These are phyloP conservation scores for Croton setiger DNA, from an alignment of 441 rosid genomes.

Conservation along the genomic window DNA sequence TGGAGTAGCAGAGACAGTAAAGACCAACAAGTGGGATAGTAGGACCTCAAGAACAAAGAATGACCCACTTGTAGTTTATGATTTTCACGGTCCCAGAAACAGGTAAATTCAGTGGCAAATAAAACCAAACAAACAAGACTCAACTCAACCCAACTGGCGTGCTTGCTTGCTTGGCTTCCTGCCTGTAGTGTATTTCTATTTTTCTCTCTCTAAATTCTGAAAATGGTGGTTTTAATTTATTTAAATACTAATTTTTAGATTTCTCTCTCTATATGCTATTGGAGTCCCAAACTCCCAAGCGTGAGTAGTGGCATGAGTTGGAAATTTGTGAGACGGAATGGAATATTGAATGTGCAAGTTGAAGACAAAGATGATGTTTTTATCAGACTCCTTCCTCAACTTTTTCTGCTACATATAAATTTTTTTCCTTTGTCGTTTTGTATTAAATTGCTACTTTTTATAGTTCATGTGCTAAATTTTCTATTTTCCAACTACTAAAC, in stretches of 20 bases:
- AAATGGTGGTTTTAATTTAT: background rate
- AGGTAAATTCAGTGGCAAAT: conserved; percentile 36
- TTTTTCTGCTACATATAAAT: background rate
- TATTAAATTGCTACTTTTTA: background rate
- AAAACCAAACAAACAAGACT: conserved; percentile 6
- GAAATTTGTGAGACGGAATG: conserved; percentile 23
- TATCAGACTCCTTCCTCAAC: background rate
- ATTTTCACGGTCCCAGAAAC: conserved; percentile 42
- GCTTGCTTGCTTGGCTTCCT: background rate
- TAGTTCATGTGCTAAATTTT: background rate
- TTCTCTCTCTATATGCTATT: conserved; percentile 10
- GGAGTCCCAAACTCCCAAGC: conserved; percentile 20
- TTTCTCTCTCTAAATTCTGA: conserved; percentile 1
- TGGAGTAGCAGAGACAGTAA: conserved; percentile 30
- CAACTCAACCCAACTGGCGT: conserved; percentile 5
- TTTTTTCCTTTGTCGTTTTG: conserved; percentile 17
- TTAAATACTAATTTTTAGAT: background rate
- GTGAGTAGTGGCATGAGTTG: conserved; percentile 19
- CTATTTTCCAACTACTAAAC: background rate
- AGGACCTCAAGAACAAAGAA: conserved; percentile 33
- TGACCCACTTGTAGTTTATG: conserved; percentile 48
- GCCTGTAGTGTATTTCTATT: background rate
- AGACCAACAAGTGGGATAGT: conserved; percentile 45
- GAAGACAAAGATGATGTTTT: background rate
- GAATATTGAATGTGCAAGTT: conserved; percentile 28